Evolutionary conservation across 2,329 filamentous ascomycete genomes (phyloP), one percentile per base, ranked within the genome.

Genomic region (Cytospora piceae): DNA sequence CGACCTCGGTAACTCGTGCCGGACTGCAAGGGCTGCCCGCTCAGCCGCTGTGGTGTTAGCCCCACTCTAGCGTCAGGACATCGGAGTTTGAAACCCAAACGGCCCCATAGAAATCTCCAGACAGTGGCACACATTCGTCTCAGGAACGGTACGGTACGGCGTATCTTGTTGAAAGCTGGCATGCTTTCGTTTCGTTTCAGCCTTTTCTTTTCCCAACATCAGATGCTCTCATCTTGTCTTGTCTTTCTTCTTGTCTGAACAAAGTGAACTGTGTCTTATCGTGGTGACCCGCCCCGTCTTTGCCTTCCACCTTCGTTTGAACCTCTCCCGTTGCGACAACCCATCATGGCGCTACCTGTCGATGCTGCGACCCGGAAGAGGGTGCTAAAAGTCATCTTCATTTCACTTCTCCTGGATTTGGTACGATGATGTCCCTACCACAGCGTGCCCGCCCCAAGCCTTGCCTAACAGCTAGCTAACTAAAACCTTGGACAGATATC

Each of bases 341-440:
- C 32, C 37, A 61, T 15, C 37, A 83, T 83, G 80, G 77, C 81
- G 53, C 65, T 72, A 15, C 67, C 73, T 4, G 79, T 87, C 37
- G 83, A 86, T 71, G 77, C 83, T 57, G 76, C 78, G 64, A 82
- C 82, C 76, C 88, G 94, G 68, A 96, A 92, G 80, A 89, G 84
- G 80, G 93, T 97, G 70, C 83, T 98, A 69, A 89, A 85, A 73
- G 93, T 98, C 72, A 87, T 98, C 69, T 94, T 97, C 77, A 83
- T 95, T 68, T 97, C 94, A 62, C 83, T 98, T 51, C 84, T 98
- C 20, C 84, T 98, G 15, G 94, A 98, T 77, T 79, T 98, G 79
- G 94, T 97, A 85, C 46, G 46, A 49, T n/a, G 46, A 49, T n/a
- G n/a, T 14, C 6, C 46, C 5, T 3, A 70, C 86, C 76, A 58